Conservation (phyloP, 2,329 filamentous ascomycete species). For the Cryphonectria nitschkei region DNA sequence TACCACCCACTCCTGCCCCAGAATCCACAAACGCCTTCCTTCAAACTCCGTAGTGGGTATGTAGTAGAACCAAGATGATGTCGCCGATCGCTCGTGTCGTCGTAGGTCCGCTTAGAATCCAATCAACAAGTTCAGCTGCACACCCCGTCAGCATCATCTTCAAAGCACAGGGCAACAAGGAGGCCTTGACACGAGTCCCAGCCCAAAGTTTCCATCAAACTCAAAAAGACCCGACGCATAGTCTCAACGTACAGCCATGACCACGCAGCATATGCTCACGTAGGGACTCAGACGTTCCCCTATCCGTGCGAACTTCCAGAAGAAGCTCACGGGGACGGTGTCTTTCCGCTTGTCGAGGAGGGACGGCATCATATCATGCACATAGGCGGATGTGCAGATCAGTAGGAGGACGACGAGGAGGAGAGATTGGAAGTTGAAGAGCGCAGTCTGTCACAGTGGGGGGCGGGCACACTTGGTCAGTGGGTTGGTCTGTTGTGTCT, state of each 20-base stretch:
- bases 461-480: slow-evolving; percentile 23
- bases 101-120: slow-evolving; percentile 16
- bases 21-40: slow-evolving; percentile 23
- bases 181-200: neutral
- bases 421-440: slow-evolving; percentile 99
- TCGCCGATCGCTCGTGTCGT: slow-evolving; percentile 18
- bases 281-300: slow-evolving; percentile 94
- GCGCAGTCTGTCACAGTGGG: slow-evolving; percentile 75
- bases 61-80: slow-evolving; percentile 12
- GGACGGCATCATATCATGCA: slow-evolving; percentile 85
- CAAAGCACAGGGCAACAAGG: neutral
- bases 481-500: neutral
- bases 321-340: slow-evolving; percentile 74
- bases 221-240: neutral
- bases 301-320: slow-evolving; percentile 94
- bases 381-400: slow-evolving; percentile 94
- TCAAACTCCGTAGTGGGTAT: slow-evolving; percentile 20
- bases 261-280: slow-evolving; percentile 87
- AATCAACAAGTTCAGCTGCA: slow-evolving; percentile 26
- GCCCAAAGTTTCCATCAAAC: neutral
- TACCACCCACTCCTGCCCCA: neutral
- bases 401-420: slow-evolving; percentile 91
- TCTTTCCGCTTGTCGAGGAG: slow-evolving; percentile 89
- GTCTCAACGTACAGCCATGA: slow-evolving; percentile 77
- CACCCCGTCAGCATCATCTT: slow-evolving; percentile 12